Evolutionary conservation across 345 rosid species (phyloP).

Genomic region (Sonneratia alba): DNA sequence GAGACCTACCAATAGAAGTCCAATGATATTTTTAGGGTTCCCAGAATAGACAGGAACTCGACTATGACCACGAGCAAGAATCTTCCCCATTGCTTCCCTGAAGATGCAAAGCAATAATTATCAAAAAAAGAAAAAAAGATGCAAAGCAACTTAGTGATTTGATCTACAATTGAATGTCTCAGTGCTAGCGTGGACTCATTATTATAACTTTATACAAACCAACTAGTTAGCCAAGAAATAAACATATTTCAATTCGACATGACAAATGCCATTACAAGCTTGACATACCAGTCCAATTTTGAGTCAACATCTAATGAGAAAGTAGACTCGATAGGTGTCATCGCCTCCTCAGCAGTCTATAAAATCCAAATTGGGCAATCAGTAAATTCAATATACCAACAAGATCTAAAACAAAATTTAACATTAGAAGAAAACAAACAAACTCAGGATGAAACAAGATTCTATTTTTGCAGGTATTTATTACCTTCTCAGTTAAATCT

Average conservation of each 20-base stretch:
- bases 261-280: background rate
- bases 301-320: conserved; percentile 95
- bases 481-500: conserved; percentile 90
- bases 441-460: background rate
- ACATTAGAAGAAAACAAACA: background rate
- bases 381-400: background rate
- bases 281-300: conserved; percentile 83
- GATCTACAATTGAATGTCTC: background rate
- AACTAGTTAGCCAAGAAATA: background rate
- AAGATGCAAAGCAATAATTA: background rate
- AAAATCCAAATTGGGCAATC: conserved; percentile 11
- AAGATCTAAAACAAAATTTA: conserved; percentile 31
- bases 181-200: background rate
- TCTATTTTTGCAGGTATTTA: background rate
- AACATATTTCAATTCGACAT: background rate
- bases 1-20: conserved; percentile 74
- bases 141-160: background rate
- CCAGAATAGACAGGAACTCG: conserved; percentile 88
- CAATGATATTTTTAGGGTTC: conserved; percentile 75
- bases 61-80: conserved; percentile 95
- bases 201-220: background rate
- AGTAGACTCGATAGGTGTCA: conserved; percentile 98
- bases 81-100: conserved; percentile 90
- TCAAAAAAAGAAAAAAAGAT: background rate
- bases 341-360: conserved; percentile 98